Base-by-base conservation (phyloP, 148 eudicot genomes). In the Rhododendron ferrugineum region DNA sequence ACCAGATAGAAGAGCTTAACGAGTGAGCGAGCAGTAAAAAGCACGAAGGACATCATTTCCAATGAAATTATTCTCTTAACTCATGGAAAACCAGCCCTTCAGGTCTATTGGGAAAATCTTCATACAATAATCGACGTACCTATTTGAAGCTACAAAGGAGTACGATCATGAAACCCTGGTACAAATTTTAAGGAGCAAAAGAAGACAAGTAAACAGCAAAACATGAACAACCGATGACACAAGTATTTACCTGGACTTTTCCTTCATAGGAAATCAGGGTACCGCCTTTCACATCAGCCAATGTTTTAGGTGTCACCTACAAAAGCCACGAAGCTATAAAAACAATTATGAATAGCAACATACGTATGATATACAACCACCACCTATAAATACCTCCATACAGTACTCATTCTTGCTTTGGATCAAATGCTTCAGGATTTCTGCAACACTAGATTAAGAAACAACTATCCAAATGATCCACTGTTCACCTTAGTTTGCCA, bases 261-360 rank as follows among this genome's bases (percentile, higher is more conserved):
- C 95, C 98, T 78, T 97, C 98, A 86, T 97, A 97, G 7, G 98
- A 94, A 85, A 97, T 97, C 87, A 97, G 90, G 85, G 99, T 97
- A 70, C 99, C 99, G 82, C 99, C 99, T 91, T 97, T 97, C 72
- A 97, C 99, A 92, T 97, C 99, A 89, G 99, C 99, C 86, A 95
- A 91, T 83, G 99, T 97, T 90, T 97, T 97, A 37, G 99, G 99
- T 26, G 99, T 97, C 86, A 96, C 99, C 99, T 96, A 92, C 82
- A 86, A 36, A 85, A 22, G 54, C 84, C 83, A 85, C 16, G 80
- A 87, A 89, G 54, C 84, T 80, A 87, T 58, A 40, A 47, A n/a
- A 22, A 76, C 10, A 22, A 76, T 18, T 34, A 76, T 10, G 44
- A 40, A 8, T 76, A 74, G 10, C 14, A 40, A 22, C 44, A 40